Percentiles rank a stretch among this genome's conserved stretches.
phyloP scores from a whole-genome alignment of 192 early-diverging fungal genomes.

The Geranomyces variabilis region DNA sequence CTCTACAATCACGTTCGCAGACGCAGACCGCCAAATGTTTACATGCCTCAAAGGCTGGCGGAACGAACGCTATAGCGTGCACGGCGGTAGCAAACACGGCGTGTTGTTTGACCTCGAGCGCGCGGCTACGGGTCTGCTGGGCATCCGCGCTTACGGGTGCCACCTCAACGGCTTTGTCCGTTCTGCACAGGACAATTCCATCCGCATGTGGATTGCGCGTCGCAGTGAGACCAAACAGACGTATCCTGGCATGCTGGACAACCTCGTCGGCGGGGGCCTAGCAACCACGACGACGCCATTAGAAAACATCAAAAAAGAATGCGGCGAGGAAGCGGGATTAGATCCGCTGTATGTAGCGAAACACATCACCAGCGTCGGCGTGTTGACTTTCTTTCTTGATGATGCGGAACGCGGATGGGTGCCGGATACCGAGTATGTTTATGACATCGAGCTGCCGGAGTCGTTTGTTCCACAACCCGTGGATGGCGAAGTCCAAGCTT shows the following conservation, averaged over 20 bases:
- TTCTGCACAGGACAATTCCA: conserved; percentile 25
- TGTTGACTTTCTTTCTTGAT: conserved; percentile 70
- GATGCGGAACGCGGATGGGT: conserved; percentile 56
- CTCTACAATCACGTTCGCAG: not conserved
- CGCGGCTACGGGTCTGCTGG: conserved; percentile 77
- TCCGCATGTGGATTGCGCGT: conserved; percentile 87
- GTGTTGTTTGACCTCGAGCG: conserved; percentile 69
- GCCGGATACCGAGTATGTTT: conserved; percentile 86
- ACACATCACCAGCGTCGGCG: conserved; percentile 46
- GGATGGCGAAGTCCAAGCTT: conserved; percentile 86
- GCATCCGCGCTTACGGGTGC: conserved; percentile 82
- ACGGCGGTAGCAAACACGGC: conserved; percentile 44
- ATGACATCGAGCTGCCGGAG: conserved; percentile 75
- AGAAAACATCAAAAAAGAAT: conserved; percentile 83
- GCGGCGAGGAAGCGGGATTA: conserved; percentile 86
- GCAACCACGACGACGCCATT: conserved; percentile 57
- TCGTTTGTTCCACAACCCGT: conserved; percentile 65
- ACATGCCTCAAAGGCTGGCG: conserved; percentile 74
- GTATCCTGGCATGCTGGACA: conserved; percentile 77
- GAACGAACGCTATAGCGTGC: conserved; percentile 82
- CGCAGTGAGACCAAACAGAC: conserved; percentile 81
- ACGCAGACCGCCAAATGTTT: conserved; percentile 17
- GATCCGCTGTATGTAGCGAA: not conserved
- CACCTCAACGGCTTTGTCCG: conserved; percentile 83
- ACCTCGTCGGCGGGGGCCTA: conserved; percentile 66